Conservation (phyloP, 192 early-diverging fungal species). For the Backusella westeae region DNA sequence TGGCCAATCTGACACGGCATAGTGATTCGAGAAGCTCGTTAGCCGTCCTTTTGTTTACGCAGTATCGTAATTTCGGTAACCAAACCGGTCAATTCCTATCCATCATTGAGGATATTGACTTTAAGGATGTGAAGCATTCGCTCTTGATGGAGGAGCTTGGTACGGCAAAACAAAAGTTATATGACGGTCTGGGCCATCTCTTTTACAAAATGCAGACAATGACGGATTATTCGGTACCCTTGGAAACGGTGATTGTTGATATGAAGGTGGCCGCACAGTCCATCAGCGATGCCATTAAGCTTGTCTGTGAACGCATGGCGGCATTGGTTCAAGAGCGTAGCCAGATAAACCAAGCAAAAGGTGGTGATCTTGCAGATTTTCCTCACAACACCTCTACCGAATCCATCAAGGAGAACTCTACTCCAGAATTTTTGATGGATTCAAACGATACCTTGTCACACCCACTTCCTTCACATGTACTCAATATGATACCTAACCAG, state of each 20-base stretch:
- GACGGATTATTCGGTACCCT: neutral
- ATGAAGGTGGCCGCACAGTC: neutral
- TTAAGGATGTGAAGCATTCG: neutral
- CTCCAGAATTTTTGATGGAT: neutral
- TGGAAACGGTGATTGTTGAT: neutral
- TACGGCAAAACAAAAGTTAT: neutral
- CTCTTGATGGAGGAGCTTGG: neutral
- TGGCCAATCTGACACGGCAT: neutral
- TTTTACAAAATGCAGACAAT: constrained; percentile 27
- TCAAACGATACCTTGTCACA: neutral
- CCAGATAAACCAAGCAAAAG: neutral
- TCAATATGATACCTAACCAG: neutral
- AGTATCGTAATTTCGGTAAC: constrained; percentile 16
- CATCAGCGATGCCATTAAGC: constrained; percentile 10
- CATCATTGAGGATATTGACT: constrained; percentile 24
- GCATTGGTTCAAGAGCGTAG: neutral
- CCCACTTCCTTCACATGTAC: neutral
- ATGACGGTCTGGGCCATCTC: constrained; percentile 9
- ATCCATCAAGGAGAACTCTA: neutral
- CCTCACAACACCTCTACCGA: neutral
- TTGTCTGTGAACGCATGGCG: constrained; percentile 11
- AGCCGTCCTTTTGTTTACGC: constrained; percentile 12
- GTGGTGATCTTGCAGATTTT: neutral
- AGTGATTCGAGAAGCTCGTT: constrained; percentile 2
- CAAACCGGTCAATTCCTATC: constrained; percentile 16